Percentiles rank a stretch among this genome's conserved stretches.
These are phyloP conservation scores for Heterobasidion occidentale DNA, from an alignment of 1,284 basidiomycete genomes.

Conservation along the genomic window DNA sequence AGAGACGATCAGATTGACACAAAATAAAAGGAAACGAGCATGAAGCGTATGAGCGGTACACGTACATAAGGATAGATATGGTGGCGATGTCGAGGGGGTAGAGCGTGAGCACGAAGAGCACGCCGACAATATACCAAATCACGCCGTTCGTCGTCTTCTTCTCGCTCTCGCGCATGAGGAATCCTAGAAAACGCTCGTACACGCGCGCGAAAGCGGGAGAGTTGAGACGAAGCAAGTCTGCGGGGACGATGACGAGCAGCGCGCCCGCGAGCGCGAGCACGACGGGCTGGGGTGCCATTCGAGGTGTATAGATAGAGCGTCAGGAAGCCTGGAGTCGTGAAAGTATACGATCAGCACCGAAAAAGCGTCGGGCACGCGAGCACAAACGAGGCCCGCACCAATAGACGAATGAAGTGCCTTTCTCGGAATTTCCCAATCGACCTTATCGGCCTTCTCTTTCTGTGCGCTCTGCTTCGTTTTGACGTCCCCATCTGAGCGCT, in stretches of 20 bases:
- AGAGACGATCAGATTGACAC: not conserved
- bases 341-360: not conserved
- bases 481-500: not conserved
- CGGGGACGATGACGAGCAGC: slow-evolving; percentile 64
- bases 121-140: slow-evolving; percentile 93
- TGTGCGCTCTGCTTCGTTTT: not conserved
- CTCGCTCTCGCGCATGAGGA: slow-evolving; percentile 93
- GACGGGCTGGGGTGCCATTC: slow-evolving; percentile 49
- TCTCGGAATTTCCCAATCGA: slow-evolving; percentile 84
- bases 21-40: not conserved
- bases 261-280: slow-evolving; percentile 59
- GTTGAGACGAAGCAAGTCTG: slow-evolving; percentile 76
- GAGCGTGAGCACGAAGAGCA: slow-evolving; percentile 72
- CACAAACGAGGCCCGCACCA: slow-evolving; percentile 40
- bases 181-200: slow-evolving; percentile 77
- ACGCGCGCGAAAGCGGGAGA: slow-evolving; percentile 60
- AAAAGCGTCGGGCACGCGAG: slow-evolving; percentile 3
- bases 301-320: slow-evolving; percentile 72
- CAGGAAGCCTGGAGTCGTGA: slow-evolving; percentile 52
- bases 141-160: slow-evolving; percentile 82
- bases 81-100: slow-evolving; percentile 87
- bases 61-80: slow-evolving; percentile 83
- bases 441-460: slow-evolving; percentile 10
- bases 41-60: slow-evolving; percentile 11
- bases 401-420: slow-evolving; percentile 90